These are phyloP conservation scores for Exophiala mesophila DNA, from an alignment of 2,329 filamentous ascomycete species.

Conservation along the genomic window DNA sequence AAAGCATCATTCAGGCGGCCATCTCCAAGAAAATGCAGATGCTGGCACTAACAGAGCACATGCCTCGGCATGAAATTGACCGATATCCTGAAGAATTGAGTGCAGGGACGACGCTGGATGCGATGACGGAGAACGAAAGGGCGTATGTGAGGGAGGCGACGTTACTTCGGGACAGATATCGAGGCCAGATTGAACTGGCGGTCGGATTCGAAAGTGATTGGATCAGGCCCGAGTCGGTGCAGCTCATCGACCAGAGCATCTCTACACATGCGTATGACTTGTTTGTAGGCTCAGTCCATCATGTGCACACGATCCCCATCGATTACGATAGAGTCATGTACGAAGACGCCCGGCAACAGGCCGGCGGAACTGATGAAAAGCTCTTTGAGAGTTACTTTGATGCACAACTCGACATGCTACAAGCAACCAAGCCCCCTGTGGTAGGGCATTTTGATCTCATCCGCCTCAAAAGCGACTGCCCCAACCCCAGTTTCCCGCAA, in stretches of 20 bases:
- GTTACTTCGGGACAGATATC: constrained; percentile 67
- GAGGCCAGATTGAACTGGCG: constrained; percentile 66
- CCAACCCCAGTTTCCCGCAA: constrained; percentile 54
- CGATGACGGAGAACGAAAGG: constrained; percentile 43
- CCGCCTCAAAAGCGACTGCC: constrained; percentile 68
- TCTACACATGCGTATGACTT: constrained; percentile 68
- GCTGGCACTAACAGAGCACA: constrained; percentile 90
- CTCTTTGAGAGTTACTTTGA: constrained; percentile 86
- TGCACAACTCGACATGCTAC: constrained; percentile 75
- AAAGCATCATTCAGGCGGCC: constrained; percentile 75
- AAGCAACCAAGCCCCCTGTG: constrained; percentile 64
- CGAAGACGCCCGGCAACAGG: constrained; percentile 52
- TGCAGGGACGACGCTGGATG: constrained; percentile 23
- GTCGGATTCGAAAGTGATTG: constrained; percentile 93
- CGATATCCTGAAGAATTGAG: constrained; percentile 86
- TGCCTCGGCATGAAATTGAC: constrained; percentile 74
- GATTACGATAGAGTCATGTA: constrained; percentile 75
- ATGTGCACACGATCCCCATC: constrained; percentile 80
- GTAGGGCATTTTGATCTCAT: constrained; percentile 95
- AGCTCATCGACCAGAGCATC: constrained; percentile 56
- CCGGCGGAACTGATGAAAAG: constrained; percentile 62
- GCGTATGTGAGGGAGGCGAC: constrained; percentile 72
- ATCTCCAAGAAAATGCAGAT: constrained; percentile 73
- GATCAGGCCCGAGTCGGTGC: constrained; percentile 66
- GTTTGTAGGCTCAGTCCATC: constrained; percentile 90